Conservation (phyloP, 2,329 filamentous ascomycete species). For the Pseudogymnoascus sp. region DNA sequence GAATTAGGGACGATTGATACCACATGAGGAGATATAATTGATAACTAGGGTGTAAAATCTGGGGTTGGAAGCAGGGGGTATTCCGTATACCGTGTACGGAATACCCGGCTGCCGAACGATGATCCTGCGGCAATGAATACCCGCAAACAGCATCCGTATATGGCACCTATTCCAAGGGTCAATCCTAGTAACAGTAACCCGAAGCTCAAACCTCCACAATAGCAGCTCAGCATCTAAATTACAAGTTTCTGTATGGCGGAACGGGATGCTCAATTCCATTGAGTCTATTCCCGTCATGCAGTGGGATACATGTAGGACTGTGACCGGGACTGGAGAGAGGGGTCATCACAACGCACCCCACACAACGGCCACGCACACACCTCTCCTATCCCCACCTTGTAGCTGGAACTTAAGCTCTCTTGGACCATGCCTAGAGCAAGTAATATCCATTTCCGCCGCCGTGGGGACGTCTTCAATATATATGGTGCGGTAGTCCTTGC, state of each 20-base stretch:
- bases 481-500: conserved; percentile 4
- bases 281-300: no score
- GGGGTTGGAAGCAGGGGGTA: not conserved
- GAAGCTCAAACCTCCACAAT: no score
- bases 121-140: not conserved
- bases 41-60: not conserved
- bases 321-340: no score
- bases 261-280: no score
- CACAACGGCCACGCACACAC: conserved; percentile 13
- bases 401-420: conserved; percentile 14
- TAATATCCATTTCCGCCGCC: conserved; percentile 12
- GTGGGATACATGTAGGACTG: no score
- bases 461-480: conserved; percentile 16
- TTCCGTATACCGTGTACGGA: not conserved
- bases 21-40: not conserved
- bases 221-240: no score
- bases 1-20: not conserved
- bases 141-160: not conserved
- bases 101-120: not conserved
- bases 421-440: not conserved
- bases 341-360: conserved; percentile 10
- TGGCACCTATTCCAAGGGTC: no score
- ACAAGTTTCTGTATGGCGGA: no score
- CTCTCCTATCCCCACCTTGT: not conserved
- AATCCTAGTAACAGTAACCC: no score